Evolutionary conservation across 495 filamentous ascomycete genomes (phyloP), one percentile per base, ranked within the genome.

Genomic region (Hypoxylon rickii): DNA sequence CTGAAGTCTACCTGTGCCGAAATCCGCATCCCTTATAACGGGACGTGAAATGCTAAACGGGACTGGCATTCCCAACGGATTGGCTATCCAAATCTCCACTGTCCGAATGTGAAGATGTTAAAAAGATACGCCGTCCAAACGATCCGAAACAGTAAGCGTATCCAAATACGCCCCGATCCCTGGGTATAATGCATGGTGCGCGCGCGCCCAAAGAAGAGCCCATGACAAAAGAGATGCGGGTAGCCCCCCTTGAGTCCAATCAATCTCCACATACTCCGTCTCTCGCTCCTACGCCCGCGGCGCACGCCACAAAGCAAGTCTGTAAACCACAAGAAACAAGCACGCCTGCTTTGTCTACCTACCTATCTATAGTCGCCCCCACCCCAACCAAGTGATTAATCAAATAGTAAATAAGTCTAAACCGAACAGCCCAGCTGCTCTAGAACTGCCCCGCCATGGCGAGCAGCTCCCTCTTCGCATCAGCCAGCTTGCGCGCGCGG

Each of bases 381-480:
- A n/a, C n/a, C n/a, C n/a, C n/a, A n/a, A n/a, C n/a, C n/a, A n/a
- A n/a, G n/a, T n/a, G n/a, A n/a, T n/a, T n/a, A n/a, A n/a, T n/a
- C n/a, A n/a, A n/a, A n/a, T n/a, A n/a, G n/a, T n/a, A n/a, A n/a
- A n/a, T n/a, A n/a, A n/a, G n/a, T n/a, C n/a, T n/a, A n/a, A n/a
- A n/a, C n/a, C n/a, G n/a, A n/a, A n/a, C n/a, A n/a, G n/a, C n/a
- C n/a, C n/a, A n/a, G n/a, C n/a, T n/a, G n/a, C n/a, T 24, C 54
- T 42, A 68, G 31, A 63, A 37, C 12, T 61, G 62, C 1, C 62
- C 55, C 22, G 51, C 55, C 2, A 70, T 58, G 38, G 46, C 58
- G 24, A 72, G 65, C 12, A 78, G 40, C 44, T 71, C 58, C 36
- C 46, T 58, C 70, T 78, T 79, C 11, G 58, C 61, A 38, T 69